Conservation (phyloP, 345 rosid species). For the Eucalyptus cloeziana region DNA sequence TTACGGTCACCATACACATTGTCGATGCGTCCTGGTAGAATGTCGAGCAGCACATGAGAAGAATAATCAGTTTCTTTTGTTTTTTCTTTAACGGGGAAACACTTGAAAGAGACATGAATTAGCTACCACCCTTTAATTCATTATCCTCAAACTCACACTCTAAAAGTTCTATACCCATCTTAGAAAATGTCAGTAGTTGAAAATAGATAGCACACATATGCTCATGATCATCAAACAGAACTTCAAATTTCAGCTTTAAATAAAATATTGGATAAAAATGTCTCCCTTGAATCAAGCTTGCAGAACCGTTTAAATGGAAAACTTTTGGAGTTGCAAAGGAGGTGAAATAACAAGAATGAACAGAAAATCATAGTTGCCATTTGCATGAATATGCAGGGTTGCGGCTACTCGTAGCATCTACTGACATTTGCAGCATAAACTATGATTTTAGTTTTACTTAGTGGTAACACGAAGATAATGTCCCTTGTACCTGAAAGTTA, state of each 20-base stretch:
- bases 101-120: not conserved
- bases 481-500: not conserved
- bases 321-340: not conserved
- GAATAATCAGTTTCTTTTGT: not conserved
- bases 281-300: not conserved
- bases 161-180: not conserved
- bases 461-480: not conserved
- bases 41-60: not conserved
- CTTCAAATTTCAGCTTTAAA: not conserved
- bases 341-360: not conserved
- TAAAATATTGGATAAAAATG: not conserved
- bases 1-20: slow-evolving; percentile 98
- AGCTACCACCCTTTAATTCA: not conserved
- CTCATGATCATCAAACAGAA: not conserved
- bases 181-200: not conserved
- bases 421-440: not conserved
- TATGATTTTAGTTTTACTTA: not conserved
- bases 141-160: not conserved
- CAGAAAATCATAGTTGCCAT: not conserved
- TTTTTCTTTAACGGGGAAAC: not conserved
- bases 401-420: not conserved
- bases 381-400: not conserved
- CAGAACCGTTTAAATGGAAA: not conserved
- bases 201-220: not conserved
- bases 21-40: slow-evolving; percentile 73